Percentiles rank a stretch among this genome's conserved stretches.
phyloP scores from a whole-genome alignment of 1,284 basidiomycete species.

The Anthracocystis panici-leucophaei region DNA sequence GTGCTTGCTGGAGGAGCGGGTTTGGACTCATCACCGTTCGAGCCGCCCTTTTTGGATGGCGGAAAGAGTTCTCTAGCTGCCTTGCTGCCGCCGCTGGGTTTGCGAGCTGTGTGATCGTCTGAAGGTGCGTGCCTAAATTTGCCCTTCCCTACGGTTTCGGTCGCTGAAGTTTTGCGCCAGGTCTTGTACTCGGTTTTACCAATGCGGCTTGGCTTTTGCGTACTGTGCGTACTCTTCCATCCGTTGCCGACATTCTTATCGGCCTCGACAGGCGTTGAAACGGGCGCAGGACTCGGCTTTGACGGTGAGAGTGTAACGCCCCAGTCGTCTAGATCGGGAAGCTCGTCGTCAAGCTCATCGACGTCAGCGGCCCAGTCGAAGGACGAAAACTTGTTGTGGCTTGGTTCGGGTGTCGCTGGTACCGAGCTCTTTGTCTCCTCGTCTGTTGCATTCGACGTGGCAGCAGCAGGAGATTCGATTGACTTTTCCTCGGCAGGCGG shows the following conservation, averaged over 20 bases:
- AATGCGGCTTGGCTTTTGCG: slow-evolving; percentile 1
- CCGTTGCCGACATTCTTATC: slow-evolving; percentile 2
- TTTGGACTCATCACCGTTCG: background rate
- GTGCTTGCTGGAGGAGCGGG: slow-evolving; percentile 26
- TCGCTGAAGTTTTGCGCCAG: slow-evolving; percentile 1
- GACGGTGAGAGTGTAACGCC: slow-evolving; percentile 40
- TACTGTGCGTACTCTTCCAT: background rate
- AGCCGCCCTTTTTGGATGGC: background rate
- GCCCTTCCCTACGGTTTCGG: background rate
- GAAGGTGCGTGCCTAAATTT: background rate
- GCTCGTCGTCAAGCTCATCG: slow-evolving; percentile 54
- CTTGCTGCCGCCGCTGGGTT: background rate
- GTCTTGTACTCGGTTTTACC: background rate
- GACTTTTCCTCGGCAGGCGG: no score
- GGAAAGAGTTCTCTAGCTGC: slow-evolving; percentile 12
- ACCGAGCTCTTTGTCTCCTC: background rate
- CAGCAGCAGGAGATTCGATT: background rate
- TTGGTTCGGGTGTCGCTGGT: slow-evolving; percentile 13
- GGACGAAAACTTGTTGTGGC: slow-evolving; percentile 12
- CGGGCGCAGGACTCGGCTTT: slow-evolving; percentile 20
- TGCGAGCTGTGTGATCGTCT: background rate
- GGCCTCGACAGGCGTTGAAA: background rate
- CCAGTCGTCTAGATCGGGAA: slow-evolving; percentile 61
- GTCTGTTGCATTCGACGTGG: background rate
- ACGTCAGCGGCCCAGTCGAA: slow-evolving; percentile 63